phyloP scores from a whole-genome alignment of 1,284 basidiomycete species.

The Pulchroboletus neoregius region DNA sequence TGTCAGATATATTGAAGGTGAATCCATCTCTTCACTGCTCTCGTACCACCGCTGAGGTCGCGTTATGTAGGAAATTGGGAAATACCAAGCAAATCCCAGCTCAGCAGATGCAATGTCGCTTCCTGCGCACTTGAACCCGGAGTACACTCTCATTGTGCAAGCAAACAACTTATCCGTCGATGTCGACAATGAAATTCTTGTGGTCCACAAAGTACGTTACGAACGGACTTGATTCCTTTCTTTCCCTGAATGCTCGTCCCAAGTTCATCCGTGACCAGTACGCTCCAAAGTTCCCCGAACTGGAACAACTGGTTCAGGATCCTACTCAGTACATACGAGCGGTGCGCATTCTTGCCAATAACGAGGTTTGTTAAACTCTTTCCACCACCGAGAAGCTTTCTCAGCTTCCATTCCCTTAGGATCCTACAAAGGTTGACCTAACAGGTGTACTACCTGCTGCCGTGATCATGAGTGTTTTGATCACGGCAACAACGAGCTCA shows the following conservation, averaged over 20 bases:
- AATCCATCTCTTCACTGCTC: slow-evolving; percentile 19
- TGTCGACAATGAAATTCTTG: slow-evolving; percentile 95
- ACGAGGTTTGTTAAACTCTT: slow-evolving; percentile 47
- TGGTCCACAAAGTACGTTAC: slow-evolving; percentile 85
- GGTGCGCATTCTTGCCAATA: slow-evolving; percentile 86
- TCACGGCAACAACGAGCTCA: slow-evolving; percentile 89
- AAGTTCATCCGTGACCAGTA: slow-evolving; percentile 99
- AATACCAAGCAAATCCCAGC: slow-evolving; percentile 74
- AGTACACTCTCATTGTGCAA: slow-evolving; percentile 94
- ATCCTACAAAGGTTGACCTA: slow-evolving; percentile 80
- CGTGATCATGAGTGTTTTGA: slow-evolving; percentile 92
- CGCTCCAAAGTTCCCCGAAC: slow-evolving; percentile 91
- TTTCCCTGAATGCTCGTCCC: slow-evolving; percentile 12
- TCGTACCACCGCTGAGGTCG: neutral
- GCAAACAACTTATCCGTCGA: slow-evolving; percentile 99
- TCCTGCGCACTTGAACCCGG: slow-evolving; percentile 88
- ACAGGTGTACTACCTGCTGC: slow-evolving; percentile 84
- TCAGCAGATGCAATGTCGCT: slow-evolving; percentile 74
- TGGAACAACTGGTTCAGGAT: slow-evolving; percentile 92
- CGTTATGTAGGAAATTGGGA: slow-evolving; percentile 74
- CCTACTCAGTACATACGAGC: slow-evolving; percentile 91
- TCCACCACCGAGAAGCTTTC: neutral
- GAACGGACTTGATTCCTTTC: slow-evolving; percentile 30
- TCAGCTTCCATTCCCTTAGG: slow-evolving; percentile 39
- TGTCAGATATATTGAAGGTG: slow-evolving; percentile 83